A percentile compares a stretch with the other conserved stretches of the same genome.
phyloP scores from a whole-genome alignment of 352 stramenopile species.

The Aphanomyces stellatus region DNA sequence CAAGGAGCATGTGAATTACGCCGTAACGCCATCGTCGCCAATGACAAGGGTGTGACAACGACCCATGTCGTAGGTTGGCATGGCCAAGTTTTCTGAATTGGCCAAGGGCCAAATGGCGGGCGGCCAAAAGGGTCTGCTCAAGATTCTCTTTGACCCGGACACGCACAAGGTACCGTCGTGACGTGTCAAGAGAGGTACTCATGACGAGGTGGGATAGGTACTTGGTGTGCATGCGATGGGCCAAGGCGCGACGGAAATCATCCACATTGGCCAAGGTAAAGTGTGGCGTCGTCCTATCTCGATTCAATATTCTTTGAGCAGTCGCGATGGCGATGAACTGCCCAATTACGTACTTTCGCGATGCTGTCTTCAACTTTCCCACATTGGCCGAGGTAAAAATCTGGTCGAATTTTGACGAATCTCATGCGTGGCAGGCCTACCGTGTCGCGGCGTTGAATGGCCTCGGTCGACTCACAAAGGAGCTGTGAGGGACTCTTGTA shows the following conservation, averaged over 20 bases:
- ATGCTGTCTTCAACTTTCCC: slow-evolving; percentile 89
- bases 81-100: slow-evolving; percentile 76
- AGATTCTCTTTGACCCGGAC: slow-evolving; percentile 78
- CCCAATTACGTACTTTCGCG: slow-evolving; percentile 85
- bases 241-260: slow-evolving; percentile 83
- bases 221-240: slow-evolving; percentile 78
- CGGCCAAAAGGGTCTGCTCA: slow-evolving; percentile 66
- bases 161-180: slow-evolving; percentile 28
- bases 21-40: background rate
- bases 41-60: background rate
- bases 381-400: slow-evolving; percentile 71
- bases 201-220: slow-evolving; percentile 26
- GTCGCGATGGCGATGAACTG: slow-evolving; percentile 79
- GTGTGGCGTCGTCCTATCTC: background rate
- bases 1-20: slow-evolving; percentile 38
- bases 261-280: slow-evolving; percentile 71
- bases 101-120: slow-evolving; percentile 82
- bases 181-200: background rate
- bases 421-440: slow-evolving; percentile 42
- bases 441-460: slow-evolving; percentile 71
- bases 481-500: background rate
- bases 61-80: slow-evolving; percentile 28
- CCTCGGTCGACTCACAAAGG: slow-evolving; percentile 25
- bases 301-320: background rate
- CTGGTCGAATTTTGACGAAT: background rate